Percentiles rank a stretch among this genome's conserved stretches.
Conservation (phyloP, 2,329 filamentous ascomycete species). For the Hymenoscyphus fraxineus region DNA sequence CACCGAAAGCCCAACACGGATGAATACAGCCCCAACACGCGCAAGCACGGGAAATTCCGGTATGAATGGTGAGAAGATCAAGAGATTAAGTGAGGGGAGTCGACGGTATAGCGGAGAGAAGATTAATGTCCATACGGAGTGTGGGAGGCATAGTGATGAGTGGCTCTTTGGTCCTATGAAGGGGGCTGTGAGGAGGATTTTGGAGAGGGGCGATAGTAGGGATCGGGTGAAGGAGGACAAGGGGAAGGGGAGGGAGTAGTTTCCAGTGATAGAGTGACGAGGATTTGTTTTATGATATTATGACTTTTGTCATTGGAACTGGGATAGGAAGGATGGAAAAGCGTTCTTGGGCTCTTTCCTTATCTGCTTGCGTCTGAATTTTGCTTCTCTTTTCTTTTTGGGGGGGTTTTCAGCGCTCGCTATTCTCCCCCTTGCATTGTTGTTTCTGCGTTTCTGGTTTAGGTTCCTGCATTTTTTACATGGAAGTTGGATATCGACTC, state of each 20-base stretch:
- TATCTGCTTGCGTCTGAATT: not conserved
- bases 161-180: conserved; percentile 26
- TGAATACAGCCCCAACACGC: conserved; percentile 5
- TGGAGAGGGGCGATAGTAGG: conserved; percentile 2
- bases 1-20: not conserved
- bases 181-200: conserved; percentile 16
- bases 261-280: not conserved
- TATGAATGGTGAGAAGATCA: not conserved
- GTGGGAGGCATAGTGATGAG: conserved; percentile 28
- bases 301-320: not conserved
- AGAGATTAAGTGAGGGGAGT: conserved; percentile 6
- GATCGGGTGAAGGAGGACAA: not conserved
- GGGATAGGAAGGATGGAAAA: not conserved
- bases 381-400: not conserved
- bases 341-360: not conserved
- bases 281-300: not conserved
- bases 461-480: not conserved
- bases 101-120: conserved; percentile 16
- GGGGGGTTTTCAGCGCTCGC: not conserved
- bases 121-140: conserved; percentile 25
- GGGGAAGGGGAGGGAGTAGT: not conserved
- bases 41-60: not conserved
- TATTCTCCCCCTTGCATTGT: not conserved
- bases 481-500: not conserved
- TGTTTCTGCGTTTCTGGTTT: not conserved